Base-by-base conservation (phyloP, 352 stramenopile species). In the Phytopythium helicoides region DNA sequence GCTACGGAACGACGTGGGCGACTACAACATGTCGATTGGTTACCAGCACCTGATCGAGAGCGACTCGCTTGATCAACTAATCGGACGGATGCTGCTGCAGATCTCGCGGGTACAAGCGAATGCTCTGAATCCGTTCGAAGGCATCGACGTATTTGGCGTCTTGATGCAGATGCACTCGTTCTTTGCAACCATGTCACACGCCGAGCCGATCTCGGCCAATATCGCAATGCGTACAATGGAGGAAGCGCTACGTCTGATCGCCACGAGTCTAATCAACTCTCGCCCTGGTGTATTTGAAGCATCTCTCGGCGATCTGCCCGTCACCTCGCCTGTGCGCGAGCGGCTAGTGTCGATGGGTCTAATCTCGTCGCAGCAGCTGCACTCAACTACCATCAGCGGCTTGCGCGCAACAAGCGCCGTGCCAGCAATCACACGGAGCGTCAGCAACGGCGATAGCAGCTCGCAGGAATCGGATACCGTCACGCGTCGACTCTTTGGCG, bases 81-180 rank as follows among this genome's bases (percentile, higher is more conserved):
- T 93, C 9, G 81, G 82, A 1, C 76, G 83, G 3, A 71, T 95
- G 38, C 52, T 93, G 35, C 37, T 92, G 8, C 78, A 87, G 57
- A 64, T 93, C 41, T 78, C 85, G 0, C 68, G 59, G 9, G 45
- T 68, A 0, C 82, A 95, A 56, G 69, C 81, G 3, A 75, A 70
- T 21, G 68, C 66, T 6, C 16, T 89, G 15, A 79, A 81, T 22
- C 81, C 82, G 0, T 93, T 93, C 28, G 79, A 90, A 60, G 69
- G 69, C 11, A 84, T 93, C 46, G 77, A 95, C 48, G 71, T 95
- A 18, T 92, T 87, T 35, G 81, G 78, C 36, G 73, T 93, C 21
- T 64, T 94, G 28, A 92, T 92, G 78, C 77, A 92, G 53, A 92
- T 93, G 82, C 82, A 94, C 51, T 87, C 71, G 33, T 92, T 93